Evolutionary conservation across 495 filamentous ascomycete genomes (phyloP).

Genomic region (Barbatosphaeria neglecta): DNA sequence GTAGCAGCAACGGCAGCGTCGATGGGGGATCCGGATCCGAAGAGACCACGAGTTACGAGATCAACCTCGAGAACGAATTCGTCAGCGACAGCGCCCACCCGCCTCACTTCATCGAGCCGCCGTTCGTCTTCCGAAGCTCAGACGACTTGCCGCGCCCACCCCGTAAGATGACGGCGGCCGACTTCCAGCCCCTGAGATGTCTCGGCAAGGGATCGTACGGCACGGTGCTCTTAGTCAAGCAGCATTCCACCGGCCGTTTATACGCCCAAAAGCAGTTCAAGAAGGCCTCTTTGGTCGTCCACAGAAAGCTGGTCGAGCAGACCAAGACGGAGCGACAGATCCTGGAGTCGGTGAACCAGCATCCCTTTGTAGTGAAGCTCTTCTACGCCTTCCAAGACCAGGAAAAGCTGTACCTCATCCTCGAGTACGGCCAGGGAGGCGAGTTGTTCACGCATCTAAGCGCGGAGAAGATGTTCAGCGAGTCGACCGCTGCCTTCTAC

Average conservation of each 20-base stretch:
- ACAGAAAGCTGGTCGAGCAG: slow-evolving; percentile 89
- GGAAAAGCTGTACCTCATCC: slow-evolving; percentile 92
- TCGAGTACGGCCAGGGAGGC: slow-evolving; percentile 96
- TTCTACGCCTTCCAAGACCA: slow-evolving; percentile 98
- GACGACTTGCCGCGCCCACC: slow-evolving; percentile 24
- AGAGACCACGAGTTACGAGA: slow-evolving; percentile 61
- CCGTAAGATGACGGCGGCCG: slow-evolving; percentile 80
- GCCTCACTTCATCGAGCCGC: too few relatives aligned
- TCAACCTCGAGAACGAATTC: slow-evolving; percentile 81
- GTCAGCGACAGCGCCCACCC: slow-evolving; percentile 58
- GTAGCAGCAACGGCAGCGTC: slow-evolving; percentile 22
- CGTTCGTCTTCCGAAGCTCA: slow-evolving; percentile 19
- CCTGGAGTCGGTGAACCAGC: slow-evolving; percentile 85
- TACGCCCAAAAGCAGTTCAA: slow-evolving; percentile 98
- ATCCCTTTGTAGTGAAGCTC: slow-evolving; percentile 94
- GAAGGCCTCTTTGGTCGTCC: slow-evolving; percentile 83
- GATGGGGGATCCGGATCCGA: slow-evolving; percentile 27
- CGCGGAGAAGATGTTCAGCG: slow-evolving; percentile 82
- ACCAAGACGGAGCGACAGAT: slow-evolving; percentile 93
- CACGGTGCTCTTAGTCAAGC: slow-evolving; percentile 84
- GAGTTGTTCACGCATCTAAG: slow-evolving; percentile 87
- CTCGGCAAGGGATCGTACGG: slow-evolving; percentile 94
- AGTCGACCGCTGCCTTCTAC: slow-evolving; percentile 85
- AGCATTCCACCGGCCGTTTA: slow-evolving; percentile 72
- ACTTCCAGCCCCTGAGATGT: slow-evolving; percentile 89